Evolutionary conservation across 176 grass and related monocot genomes (phyloP).

Genomic region (Avena insularis): DNA sequence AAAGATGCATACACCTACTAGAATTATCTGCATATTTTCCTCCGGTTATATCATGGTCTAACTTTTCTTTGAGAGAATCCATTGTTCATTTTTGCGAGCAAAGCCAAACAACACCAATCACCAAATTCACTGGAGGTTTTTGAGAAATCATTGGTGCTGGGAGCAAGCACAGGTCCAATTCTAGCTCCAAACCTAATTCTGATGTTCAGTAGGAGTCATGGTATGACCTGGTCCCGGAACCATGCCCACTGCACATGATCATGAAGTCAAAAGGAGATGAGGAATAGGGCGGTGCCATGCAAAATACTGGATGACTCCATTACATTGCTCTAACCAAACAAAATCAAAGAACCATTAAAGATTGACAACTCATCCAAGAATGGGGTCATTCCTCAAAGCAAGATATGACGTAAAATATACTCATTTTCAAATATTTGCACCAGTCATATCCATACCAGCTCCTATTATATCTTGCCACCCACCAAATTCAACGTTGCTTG

Average conservation of each 20-base stretch:
- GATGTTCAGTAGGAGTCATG: background rate
- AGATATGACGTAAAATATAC: background rate
- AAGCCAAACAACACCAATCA: background rate
- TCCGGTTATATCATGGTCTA: background rate
- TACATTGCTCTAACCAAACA: background rate
- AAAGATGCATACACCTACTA: background rate
- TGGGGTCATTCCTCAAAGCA: conserved; percentile 3
- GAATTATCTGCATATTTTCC: conserved; percentile 9
- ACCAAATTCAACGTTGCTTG: background rate
- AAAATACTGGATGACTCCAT: conserved; percentile 10
- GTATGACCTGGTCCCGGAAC: background rate
- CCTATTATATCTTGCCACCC: background rate
- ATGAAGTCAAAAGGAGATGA: background rate
- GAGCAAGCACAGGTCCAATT: background rate
- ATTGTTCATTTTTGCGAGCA: background rate
- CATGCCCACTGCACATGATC: background rate
- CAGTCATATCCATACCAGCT: background rate
- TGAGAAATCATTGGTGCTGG: background rate
- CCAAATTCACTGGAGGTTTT: background rate
- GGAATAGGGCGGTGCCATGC: background rate
- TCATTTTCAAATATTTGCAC: background rate
- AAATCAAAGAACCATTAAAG: background rate
- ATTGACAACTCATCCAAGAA: conserved; percentile 7
- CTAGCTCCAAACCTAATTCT: background rate
- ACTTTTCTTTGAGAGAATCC: conserved; percentile 23